Evolutionary conservation across 352 stramenopile species (phyloP).

Genomic region (Pythium grandisporangium): DNA sequence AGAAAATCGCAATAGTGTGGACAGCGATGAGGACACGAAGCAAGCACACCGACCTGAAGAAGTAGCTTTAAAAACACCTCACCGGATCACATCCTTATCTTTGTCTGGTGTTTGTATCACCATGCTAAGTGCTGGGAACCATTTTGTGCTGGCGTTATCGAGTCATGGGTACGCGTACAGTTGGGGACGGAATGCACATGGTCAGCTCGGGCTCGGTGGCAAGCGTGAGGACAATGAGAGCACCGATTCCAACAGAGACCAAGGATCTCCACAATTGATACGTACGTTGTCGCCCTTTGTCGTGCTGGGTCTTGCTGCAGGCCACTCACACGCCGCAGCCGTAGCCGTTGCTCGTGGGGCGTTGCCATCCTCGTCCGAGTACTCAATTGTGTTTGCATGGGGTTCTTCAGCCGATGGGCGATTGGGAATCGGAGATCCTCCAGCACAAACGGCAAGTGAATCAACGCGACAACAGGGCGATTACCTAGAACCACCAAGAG

Average conservation of each 20-base stretch:
- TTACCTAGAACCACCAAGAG: too few species aligned
- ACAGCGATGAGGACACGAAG: background rate
- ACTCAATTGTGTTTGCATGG: slow-evolving; percentile 40
- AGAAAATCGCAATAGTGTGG: slow-evolving; percentile 4
- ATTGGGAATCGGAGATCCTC: slow-evolving; percentile 47
- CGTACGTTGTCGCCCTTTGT: slow-evolving; percentile 15
- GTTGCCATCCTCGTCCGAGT: slow-evolving; percentile 17
- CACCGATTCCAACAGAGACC: too few species aligned
- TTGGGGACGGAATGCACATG: slow-evolving; percentile 48
- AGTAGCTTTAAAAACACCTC: too few species aligned
- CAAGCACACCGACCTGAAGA: background rate
- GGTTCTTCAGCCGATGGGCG: slow-evolving; percentile 26
- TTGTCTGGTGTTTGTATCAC: slow-evolving; percentile 14
- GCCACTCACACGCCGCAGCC: slow-evolving; percentile 36
- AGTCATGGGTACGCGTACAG: slow-evolving; percentile 26
- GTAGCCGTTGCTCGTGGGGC: too few species aligned
- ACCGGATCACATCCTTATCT: background rate
- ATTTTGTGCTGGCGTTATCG: slow-evolving; percentile 49
- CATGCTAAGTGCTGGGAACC: slow-evolving; percentile 47
- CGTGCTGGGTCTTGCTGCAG: slow-evolving; percentile 33
- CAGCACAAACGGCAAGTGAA: slow-evolving; percentile 3
- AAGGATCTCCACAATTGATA: slow-evolving; percentile 23
- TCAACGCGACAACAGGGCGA: too few species aligned
- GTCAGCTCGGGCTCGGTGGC: slow-evolving; percentile 44
- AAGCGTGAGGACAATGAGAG: too few species aligned